Conservation (phyloP, 768 basidiomycete genomes). For the Boletus patriciae region DNA sequence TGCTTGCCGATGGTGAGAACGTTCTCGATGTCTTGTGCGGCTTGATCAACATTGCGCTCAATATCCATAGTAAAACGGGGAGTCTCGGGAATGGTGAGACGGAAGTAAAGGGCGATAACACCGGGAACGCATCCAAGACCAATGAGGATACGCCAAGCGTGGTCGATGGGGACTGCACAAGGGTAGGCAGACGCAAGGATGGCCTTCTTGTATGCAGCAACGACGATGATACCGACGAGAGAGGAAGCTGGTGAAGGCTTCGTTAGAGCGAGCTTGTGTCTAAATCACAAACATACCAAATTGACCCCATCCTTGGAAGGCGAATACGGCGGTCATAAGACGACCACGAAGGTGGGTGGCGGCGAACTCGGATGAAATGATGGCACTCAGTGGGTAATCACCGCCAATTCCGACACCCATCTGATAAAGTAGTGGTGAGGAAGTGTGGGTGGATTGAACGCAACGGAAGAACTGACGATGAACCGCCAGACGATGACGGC, state of each 20-base stretch:
- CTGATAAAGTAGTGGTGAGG: conserved; percentile 27
- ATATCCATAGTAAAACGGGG: conserved; percentile 93
- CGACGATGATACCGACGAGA: conserved; percentile 62
- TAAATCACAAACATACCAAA: conserved; percentile 46
- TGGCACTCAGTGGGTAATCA: conserved; percentile 82
- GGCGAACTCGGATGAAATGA: conserved; percentile 89
- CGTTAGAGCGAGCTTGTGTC: not conserved
- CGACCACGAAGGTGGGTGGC: conserved; percentile 74
- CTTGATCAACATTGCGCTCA: conserved; percentile 77
- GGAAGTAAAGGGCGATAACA: conserved; percentile 83
- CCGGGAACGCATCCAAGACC: conserved; percentile 86
- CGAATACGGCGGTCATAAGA: conserved; percentile 88
- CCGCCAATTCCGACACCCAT: conserved; percentile 87
- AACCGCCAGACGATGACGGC: conserved; percentile 84
- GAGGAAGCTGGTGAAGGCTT: conserved; percentile 50
- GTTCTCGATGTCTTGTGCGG: conserved; percentile 67
- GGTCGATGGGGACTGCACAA: conserved; percentile 57
- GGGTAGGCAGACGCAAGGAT: conserved; percentile 47
- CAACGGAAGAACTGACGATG: conserved; percentile 41
- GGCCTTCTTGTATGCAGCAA: conserved; percentile 64
- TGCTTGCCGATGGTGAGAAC: conserved; percentile 54
- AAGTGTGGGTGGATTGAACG: not conserved
- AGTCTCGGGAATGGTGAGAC: conserved; percentile 89
- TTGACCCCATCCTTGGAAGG: conserved; percentile 86
- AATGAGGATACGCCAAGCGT: conserved; percentile 84